These are phyloP conservation scores for Boletus huronensis DNA, from an alignment of 768 basidiomycete species.

Conservation along the genomic window DNA sequence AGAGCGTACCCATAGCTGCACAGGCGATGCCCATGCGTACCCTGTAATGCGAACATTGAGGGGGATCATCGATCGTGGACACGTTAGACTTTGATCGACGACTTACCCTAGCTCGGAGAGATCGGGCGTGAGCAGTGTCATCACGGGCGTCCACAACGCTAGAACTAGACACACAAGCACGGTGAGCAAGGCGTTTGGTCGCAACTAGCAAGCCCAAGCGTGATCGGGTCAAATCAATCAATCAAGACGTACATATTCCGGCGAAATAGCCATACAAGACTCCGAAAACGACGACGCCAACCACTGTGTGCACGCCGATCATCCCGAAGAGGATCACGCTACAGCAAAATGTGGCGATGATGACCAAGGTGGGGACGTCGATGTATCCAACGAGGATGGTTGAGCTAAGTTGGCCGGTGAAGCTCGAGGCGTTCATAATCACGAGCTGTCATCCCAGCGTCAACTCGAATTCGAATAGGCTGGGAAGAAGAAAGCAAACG, in stretches of 20 bases:
- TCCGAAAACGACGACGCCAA: slow-evolving; percentile 41
- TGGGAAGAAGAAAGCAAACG: slow-evolving; percentile 5
- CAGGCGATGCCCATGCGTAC: slow-evolving; percentile 51
- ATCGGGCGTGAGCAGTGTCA: slow-evolving; percentile 43
- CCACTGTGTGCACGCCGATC: slow-evolving; percentile 39
- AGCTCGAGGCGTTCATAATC: slow-evolving; percentile 53
- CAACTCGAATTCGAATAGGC: neutral
- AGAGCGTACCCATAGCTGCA: slow-evolving; percentile 39
- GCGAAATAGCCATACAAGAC: slow-evolving; percentile 50
- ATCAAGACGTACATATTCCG: slow-evolving; percentile 38
- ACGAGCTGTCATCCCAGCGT: slow-evolving; percentile 37
- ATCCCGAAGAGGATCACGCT: slow-evolving; percentile 44
- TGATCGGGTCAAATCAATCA: neutral
- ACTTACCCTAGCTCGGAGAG: slow-evolving; percentile 52
- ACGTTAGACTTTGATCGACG: too few relatives aligned
- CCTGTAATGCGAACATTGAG: slow-evolving; percentile 4
- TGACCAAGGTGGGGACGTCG: slow-evolving; percentile 38
- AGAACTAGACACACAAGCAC: slow-evolving; percentile 31
- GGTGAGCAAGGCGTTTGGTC: neutral
- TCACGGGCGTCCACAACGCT: slow-evolving; percentile 40
- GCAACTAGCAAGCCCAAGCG: neutral
- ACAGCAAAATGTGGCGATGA: slow-evolving; percentile 38
- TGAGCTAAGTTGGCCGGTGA: slow-evolving; percentile 53
- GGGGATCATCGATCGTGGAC: neutral
- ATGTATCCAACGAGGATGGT: slow-evolving; percentile 41